Evolutionary conservation across 1,284 basidiomycete genomes (phyloP).

Genomic region (Cryptococcus depauperatus): DNA sequence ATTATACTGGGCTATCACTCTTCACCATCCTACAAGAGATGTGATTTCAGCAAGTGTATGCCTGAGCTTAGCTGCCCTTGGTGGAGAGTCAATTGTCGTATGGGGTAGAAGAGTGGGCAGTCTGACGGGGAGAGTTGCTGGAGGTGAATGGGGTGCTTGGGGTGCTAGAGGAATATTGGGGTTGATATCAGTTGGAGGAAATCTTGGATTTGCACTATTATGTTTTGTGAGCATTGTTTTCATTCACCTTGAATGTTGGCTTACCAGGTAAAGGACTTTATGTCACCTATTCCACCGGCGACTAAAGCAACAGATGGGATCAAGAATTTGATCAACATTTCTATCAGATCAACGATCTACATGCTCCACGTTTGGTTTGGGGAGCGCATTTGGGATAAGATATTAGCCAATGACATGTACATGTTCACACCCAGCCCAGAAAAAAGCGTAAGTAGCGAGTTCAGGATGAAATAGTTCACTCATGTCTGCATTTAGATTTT

Average conservation of each 20-base stretch:
- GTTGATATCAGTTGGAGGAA: constrained; percentile 15
- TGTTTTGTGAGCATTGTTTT: constrained; percentile 21
- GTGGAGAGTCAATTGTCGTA: constrained; percentile 22
- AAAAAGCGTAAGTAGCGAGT: constrained; percentile 18
- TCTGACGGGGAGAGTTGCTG: constrained; percentile 12
- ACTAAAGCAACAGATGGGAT: not conserved
- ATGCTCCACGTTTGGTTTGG: constrained; percentile 18
- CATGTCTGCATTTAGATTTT: constrained; percentile 18
- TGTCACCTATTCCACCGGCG: constrained; percentile 7
- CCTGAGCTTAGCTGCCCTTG: constrained; percentile 19
- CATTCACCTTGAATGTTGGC: not conserved
- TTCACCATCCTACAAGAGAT: constrained; percentile 3
- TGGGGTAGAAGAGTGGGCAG: constrained; percentile 20
- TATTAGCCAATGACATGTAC: constrained; percentile 8
- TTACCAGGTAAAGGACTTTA: not conserved
- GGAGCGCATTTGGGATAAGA: constrained; percentile 11
- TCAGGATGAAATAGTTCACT: not conserved
- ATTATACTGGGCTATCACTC: constrained; percentile 16
- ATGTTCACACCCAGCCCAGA: constrained; percentile 18
- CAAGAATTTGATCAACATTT: constrained; percentile 9
- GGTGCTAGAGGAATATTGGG: constrained; percentile 14
- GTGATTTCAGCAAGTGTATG: constrained; percentile 19
- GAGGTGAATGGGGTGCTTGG: constrained; percentile 19
- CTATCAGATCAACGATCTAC: constrained; percentile 13
- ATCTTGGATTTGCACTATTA: constrained; percentile 18